A percentile compares a stretch with the other conserved stretches of the same genome.
These are phyloP conservation scores for Zygosaccharomyces lentus DNA, from an alignment of 805 yeast genomes.

Conservation along the genomic window DNA sequence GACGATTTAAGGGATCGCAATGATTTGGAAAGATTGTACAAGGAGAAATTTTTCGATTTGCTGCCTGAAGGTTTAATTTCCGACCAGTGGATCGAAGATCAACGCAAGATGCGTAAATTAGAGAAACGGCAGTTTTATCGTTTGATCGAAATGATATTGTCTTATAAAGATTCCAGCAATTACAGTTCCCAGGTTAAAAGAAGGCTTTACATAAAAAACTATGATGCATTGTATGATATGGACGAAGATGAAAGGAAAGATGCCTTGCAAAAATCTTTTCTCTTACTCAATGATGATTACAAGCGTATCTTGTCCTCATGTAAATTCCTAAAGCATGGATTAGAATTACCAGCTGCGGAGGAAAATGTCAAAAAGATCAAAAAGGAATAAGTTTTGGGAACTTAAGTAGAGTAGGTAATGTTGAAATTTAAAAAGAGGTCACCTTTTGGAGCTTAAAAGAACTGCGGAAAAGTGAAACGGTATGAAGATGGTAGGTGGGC, in stretches of 20 bases:
- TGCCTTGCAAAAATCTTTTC: slow-evolving; percentile 72
- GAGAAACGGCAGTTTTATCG: slow-evolving; percentile 77
- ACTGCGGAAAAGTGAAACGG: no score
- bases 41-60: slow-evolving; percentile 33
- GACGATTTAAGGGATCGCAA: slow-evolving; percentile 85
- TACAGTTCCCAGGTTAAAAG: slow-evolving; percentile 61
- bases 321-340: slow-evolving; percentile 7
- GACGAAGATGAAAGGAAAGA: slow-evolving; percentile 61
- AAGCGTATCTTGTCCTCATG: slow-evolving; percentile 40
- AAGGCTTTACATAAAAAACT: slow-evolving; percentile 73
- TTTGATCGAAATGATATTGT: slow-evolving; percentile 67
- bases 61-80: slow-evolving; percentile 22
- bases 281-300: slow-evolving; percentile 67
- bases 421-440: background rate
- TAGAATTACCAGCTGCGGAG: background rate
- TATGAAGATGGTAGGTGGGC: background rate
- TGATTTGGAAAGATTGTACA: slow-evolving; percentile 54
- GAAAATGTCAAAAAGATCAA: background rate
- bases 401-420: background rate
- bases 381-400: background rate
- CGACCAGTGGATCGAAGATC: slow-evolving; percentile 39
- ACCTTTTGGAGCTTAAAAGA: no score
- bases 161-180: slow-evolving; percentile 37
- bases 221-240: slow-evolving; percentile 66
- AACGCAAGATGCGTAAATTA: slow-evolving; percentile 48